Base-by-base conservation (phyloP, 306 rosid genomes). In the Sesbania bispinosa region DNA sequence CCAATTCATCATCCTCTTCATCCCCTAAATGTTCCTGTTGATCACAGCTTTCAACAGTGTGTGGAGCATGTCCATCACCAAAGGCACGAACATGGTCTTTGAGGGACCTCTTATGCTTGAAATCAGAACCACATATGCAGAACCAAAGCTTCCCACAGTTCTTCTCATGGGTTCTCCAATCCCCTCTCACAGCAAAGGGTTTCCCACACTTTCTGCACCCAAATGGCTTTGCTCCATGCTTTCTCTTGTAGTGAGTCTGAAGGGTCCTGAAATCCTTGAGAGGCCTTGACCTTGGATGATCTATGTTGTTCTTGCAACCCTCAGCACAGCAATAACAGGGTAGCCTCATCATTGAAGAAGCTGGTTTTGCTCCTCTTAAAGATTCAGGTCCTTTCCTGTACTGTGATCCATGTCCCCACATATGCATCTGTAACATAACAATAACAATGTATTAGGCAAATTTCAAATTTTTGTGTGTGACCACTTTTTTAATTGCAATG, bases 341-440 rank as follows among this genome's bases (percentile, higher is more conserved):
- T 2, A 94, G 82, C n/a, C 97, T 79, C 20, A 90, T 76, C 78
- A 90, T 77, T 7, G 97, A 87, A 3, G 98, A 89, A 0, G 95
- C 80, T 23, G 97, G 86, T 27, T 87, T 90, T 53, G 92, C 83
- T 14, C 96, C 97, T 76, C 90, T 83, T 19, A 94, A 27, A 0
- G 98, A 94, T 35, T 90, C 98, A 8, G 98, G 89, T 0, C 98
- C 98, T 78, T 93, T 93, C 47, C 97, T 78, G 47, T 90, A 93
- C 32, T 93, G 90, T 35, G 97, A 90, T 0, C 98, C 98, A 68
- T 94, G 98, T 19, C 98, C 98, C 98, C 98, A 94, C 98, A 94
- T 94, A 71, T 94, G 98, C 98, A 94, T 94, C 97, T 93, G 64
- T 24, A 2, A 35, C 36, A 27, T 60, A 8, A 35, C 60, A 60